Conservation (phyloP, 2,329 filamentous ascomycete species). For the Aspergillus sp. region DNA sequence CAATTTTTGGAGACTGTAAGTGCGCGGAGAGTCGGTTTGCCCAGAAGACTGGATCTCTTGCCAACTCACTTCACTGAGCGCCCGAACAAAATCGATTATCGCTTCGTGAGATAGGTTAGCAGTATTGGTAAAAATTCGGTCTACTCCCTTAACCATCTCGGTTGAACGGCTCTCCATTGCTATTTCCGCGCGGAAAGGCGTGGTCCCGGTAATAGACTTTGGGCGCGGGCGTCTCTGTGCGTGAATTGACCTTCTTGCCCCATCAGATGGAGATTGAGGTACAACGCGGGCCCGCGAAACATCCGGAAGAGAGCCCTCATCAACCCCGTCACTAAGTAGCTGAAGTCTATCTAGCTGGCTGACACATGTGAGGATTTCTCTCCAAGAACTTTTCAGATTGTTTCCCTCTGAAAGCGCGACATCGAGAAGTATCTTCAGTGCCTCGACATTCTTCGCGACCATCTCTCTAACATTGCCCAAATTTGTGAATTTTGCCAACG, state of each 20-base stretch:
- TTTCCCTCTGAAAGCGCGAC: slow-evolving; percentile 93
- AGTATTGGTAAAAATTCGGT: slow-evolving; percentile 95
- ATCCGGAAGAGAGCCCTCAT: slow-evolving; percentile 88
- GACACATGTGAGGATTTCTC: slow-evolving; percentile 90
- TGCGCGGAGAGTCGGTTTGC: slow-evolving; percentile 90
- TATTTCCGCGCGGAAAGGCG: slow-evolving; percentile 71
- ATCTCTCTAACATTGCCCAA: slow-evolving; percentile 95
- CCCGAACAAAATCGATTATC: slow-evolving; percentile 91
- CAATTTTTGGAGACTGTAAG: slow-evolving; percentile 95
- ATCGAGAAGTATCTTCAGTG: slow-evolving; percentile 85
- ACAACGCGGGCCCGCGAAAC: slow-evolving; percentile 79
- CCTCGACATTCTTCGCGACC: slow-evolving; percentile 93
- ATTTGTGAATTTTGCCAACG: slow-evolving; percentile 89
- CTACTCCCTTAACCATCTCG: slow-evolving; percentile 88
- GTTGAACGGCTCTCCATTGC: slow-evolving; percentile 90
- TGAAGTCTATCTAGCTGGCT: slow-evolving; percentile 95
- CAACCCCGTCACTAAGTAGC: slow-evolving; percentile 89
- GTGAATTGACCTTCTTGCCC: slow-evolving; percentile 67
- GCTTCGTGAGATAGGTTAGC: slow-evolving; percentile 90
- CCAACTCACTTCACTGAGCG: slow-evolving; percentile 95
- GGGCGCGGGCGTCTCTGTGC: slow-evolving; percentile 49
- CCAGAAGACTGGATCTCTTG: slow-evolving; percentile 98
- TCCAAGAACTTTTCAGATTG: slow-evolving; percentile 84
- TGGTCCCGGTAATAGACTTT: slow-evolving; percentile 47
- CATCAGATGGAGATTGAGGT: slow-evolving; percentile 54